These are phyloP conservation scores for Ascochyta clinopodiicola DNA, from an alignment of 2,329 filamentous ascomycete species.

Conservation along the genomic window DNA sequence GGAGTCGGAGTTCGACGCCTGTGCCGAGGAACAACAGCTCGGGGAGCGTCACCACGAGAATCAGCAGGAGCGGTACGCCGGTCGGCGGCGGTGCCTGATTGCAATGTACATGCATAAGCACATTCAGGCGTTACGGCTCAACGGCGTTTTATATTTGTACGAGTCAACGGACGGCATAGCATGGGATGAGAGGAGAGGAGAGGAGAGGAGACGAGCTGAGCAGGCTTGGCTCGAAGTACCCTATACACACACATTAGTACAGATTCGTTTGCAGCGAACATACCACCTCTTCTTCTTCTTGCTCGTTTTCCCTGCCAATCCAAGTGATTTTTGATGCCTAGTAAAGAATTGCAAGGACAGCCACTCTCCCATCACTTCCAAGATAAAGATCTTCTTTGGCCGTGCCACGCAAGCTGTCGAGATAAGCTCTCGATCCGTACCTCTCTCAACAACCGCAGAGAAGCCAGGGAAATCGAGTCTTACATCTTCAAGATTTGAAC, in stretches of 20 bases:
- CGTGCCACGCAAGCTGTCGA: too few relatives aligned
- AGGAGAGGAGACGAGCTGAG: neutral
- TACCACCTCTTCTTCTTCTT: neutral
- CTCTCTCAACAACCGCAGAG: too few relatives aligned
- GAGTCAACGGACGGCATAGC: neutral
- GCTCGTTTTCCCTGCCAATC: neutral
- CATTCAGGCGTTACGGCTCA: neutral
- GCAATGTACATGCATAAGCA: neutral
- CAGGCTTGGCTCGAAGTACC: neutral
- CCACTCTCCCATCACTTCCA: too few relatives aligned
- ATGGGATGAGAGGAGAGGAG: too few relatives aligned
- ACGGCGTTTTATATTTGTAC: too few relatives aligned
- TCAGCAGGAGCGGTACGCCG: constrained; percentile 32
- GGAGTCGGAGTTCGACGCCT: constrained; percentile 35
- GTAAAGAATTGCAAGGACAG: too few relatives aligned
- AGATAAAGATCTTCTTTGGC: too few relatives aligned
- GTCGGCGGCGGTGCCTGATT: constrained; percentile 14
- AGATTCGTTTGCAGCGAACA: neutral
- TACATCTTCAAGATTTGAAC: too few relatives aligned
- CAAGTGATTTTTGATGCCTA: too few relatives aligned
- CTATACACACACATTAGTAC: neutral
- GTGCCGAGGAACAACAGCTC: constrained; percentile 30
- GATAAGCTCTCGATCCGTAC: too few relatives aligned
- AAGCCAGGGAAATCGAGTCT: too few relatives aligned
- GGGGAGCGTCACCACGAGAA: constrained; percentile 14